Conservation (phyloP, 2,329 filamentous ascomycete genomes). For the Colletotrichum lentis region DNA sequence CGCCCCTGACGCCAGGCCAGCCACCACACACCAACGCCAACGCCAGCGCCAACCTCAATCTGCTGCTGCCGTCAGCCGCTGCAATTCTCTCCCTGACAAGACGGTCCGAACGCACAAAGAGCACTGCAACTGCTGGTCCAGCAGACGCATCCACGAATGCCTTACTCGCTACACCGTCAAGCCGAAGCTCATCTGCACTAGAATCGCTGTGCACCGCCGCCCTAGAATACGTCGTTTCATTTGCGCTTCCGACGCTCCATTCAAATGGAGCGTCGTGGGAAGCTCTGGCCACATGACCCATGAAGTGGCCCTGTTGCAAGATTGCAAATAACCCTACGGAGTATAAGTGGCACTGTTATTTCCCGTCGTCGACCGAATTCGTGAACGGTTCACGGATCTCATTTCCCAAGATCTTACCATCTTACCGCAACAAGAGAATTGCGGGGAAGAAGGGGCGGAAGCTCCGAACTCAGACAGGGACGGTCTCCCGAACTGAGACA, state of each 20-base stretch:
- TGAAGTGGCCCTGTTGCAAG: background rate
- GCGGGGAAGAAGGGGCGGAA: constrained; percentile 36
- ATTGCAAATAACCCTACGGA: constrained; percentile 13
- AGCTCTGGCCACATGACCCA: constrained; percentile 1
- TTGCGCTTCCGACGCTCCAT: background rate
- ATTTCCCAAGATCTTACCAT: constrained; percentile 27
- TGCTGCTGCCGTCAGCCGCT: constrained; percentile 33
- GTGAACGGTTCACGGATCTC: constrained; percentile 22
- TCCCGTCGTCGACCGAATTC: constrained; percentile 22
- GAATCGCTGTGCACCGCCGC: background rate
- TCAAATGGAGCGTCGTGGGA: background rate
- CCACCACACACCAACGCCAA: constrained; percentile 30
- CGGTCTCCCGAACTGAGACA: constrained; percentile 35
- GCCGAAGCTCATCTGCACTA: background rate
- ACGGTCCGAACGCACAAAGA: constrained; percentile 20
- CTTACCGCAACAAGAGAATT: constrained; percentile 27
- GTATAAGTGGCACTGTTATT: constrained; percentile 29
- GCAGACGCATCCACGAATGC: constrained; percentile 8
- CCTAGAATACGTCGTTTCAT: background rate
- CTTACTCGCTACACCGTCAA: background rate
- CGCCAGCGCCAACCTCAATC: constrained; percentile 27
- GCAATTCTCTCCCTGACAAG: constrained; percentile 34
- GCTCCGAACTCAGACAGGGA: constrained; percentile 22
- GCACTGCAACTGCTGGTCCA: constrained; percentile 18
- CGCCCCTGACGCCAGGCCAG: constrained; percentile 28